phyloP scores from a whole-genome alignment of 2,329 filamentous ascomycete species.

The Fusarium sp. region DNA sequence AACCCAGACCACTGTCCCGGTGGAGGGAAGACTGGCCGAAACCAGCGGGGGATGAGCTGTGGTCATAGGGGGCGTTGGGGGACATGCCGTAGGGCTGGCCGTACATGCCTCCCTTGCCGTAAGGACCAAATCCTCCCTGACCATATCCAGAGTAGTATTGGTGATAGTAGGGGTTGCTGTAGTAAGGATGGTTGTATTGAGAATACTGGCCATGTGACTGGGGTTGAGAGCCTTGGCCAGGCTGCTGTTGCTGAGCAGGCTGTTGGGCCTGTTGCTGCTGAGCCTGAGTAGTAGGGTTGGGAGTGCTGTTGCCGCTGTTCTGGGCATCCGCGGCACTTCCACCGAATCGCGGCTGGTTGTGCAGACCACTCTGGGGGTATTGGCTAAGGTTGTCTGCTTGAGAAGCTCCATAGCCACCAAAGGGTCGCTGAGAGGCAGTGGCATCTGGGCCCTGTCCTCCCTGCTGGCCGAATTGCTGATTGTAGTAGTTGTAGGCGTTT shows the following conservation, averaged over 20 bases:
- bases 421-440: slow-evolving; percentile 75
- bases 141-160: slow-evolving; percentile 68
- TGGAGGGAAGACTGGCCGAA: slow-evolving; percentile 67
- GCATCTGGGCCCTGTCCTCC: slow-evolving; percentile 76
- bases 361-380: slow-evolving; percentile 77
- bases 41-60: slow-evolving; percentile 64
- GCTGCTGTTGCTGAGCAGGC: slow-evolving; percentile 58
- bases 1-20: slow-evolving; percentile 61
- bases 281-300: slow-evolving; percentile 76
- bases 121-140: slow-evolving; percentile 65
- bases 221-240: slow-evolving; percentile 57
- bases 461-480: slow-evolving; percentile 67
- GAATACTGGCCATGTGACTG: slow-evolving; percentile 63
- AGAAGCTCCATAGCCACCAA: slow-evolving; percentile 77
- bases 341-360: slow-evolving; percentile 69
- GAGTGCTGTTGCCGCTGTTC: slow-evolving; percentile 90
- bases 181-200: slow-evolving; percentile 69
- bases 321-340: slow-evolving; percentile 73
- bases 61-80: slow-evolving; percentile 67
- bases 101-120: slow-evolving; percentile 66
- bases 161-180: slow-evolving; percentile 70
- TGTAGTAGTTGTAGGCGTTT: slow-evolving; percentile 84
- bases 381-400: slow-evolving; percentile 73
- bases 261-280: slow-evolving; percentile 60
- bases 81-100: slow-evolving; percentile 68